Conservation (phyloP, 495 filamentous ascomycete genomes). For the Lophiotrema nucula region DNA sequence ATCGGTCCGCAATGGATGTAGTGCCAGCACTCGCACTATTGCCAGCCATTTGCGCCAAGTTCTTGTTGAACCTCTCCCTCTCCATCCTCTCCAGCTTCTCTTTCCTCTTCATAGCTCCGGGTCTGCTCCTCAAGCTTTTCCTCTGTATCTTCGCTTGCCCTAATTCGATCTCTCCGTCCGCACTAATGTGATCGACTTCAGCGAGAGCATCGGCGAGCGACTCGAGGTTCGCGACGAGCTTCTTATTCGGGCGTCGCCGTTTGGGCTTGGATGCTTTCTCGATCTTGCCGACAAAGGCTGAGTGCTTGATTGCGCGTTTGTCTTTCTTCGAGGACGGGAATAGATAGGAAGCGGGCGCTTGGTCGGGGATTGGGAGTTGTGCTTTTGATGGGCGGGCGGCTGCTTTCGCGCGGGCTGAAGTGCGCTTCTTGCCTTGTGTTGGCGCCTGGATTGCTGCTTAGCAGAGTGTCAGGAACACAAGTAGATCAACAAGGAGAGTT, state of each 20-base stretch:
- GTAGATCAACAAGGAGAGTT: too few species aligned
- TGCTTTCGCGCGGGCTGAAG: constrained; percentile 7
- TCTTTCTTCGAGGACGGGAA: constrained; percentile 61
- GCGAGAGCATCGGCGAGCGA: constrained; percentile 77
- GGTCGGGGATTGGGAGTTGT: background rate
- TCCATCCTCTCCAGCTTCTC: constrained; percentile 74
- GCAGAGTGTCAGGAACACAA: background rate
- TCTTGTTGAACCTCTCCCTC: constrained; percentile 76
- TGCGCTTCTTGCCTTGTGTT: constrained; percentile 15
- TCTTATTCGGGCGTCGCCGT: constrained; percentile 68
- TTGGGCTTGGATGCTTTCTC: constrained; percentile 60
- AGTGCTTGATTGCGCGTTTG: constrained; percentile 74
- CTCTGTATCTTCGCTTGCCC: constrained; percentile 56
- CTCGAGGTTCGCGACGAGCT: constrained; percentile 72
- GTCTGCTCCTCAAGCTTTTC: constrained; percentile 67
- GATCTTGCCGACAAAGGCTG: constrained; percentile 70
- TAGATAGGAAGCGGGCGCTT: background rate
- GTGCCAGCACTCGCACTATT: constrained; percentile 24
- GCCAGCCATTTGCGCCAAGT: constrained; percentile 63
- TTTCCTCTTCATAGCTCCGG: constrained; percentile 79
- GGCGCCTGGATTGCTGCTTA: constrained; percentile 6
- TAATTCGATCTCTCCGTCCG: constrained; percentile 42
- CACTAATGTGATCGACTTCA: constrained; percentile 42
- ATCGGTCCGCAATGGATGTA: constrained; percentile 55
- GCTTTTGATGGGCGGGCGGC: background rate